A percentile compares a stretch with the other conserved stretches of the same genome.
Conservation (phyloP, 768 basidiomycete species). For the Rhizopogon roseolus region DNA sequence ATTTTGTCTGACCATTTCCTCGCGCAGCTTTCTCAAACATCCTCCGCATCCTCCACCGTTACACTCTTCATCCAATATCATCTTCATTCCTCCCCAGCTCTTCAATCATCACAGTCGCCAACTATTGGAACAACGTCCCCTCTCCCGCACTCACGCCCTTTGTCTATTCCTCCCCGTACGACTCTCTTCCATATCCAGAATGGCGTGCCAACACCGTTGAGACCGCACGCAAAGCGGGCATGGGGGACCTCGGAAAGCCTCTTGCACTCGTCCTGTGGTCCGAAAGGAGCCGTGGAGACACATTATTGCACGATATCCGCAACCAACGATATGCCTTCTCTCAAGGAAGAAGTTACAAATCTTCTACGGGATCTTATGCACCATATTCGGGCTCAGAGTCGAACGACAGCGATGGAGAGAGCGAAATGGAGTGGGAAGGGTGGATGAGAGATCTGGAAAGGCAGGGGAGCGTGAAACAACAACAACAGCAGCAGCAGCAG, state of each 20-base stretch:
- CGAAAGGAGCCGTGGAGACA: constrained; percentile 17
- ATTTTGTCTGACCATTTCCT: background rate
- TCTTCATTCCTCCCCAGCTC: constrained; percentile 39
- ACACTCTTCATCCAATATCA: constrained; percentile 25
- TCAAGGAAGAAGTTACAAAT: constrained; percentile 19
- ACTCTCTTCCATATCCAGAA: constrained; percentile 56
- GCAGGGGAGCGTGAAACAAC: constrained; percentile 20
- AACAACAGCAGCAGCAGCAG: constrained; percentile 3
- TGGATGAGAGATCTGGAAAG: constrained; percentile 58
- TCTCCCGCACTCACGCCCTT: constrained; percentile 17
- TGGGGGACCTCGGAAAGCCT: constrained; percentile 53
- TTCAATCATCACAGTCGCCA: constrained; percentile 58
- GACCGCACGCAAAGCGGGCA: constrained; percentile 51
- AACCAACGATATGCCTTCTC: constrained; percentile 18
- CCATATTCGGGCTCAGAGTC: constrained; percentile 23
- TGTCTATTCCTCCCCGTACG: constrained; percentile 24
- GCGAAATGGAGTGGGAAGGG: constrained; percentile 62
- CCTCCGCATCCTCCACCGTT: constrained; percentile 49
- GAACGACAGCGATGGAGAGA: constrained; percentile 37
- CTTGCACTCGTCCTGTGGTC: constrained; percentile 43
- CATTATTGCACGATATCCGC: constrained; percentile 15
- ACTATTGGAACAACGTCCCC: constrained; percentile 12
- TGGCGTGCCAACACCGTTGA: constrained; percentile 52
- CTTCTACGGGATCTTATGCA: background rate
- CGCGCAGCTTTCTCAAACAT: constrained; percentile 42